A percentile compares a stretch with the other conserved stretches of the same genome.
phyloP scores from a whole-genome alignment of 2,329 filamentous ascomycete genomes.

The Aspergillus ochraceus region DNA sequence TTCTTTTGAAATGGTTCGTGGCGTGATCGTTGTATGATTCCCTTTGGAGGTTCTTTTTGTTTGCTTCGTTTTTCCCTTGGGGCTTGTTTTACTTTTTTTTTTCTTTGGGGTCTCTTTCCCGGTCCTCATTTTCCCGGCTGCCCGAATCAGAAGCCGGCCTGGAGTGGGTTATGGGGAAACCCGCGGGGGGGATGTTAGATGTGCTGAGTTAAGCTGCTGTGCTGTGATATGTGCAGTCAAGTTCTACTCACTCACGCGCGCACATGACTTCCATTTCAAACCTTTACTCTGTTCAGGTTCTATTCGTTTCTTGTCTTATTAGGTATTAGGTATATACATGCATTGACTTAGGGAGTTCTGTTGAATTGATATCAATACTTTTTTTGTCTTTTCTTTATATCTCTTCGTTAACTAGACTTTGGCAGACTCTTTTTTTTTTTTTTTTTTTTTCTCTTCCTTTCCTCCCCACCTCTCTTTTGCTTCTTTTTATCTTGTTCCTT shows the following conservation, averaged over 20 bases:
- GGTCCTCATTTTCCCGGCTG: too few relatives aligned
- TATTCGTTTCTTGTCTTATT: background rate
- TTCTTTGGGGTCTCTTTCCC: too few relatives aligned
- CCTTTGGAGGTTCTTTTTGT: background rate
- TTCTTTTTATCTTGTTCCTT: too few relatives aligned
- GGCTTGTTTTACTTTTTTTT: background rate
- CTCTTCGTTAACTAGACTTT: background rate
- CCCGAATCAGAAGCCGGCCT: too few relatives aligned
- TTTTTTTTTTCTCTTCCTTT: too few relatives aligned
- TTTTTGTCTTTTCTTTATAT: constrained; percentile 1
- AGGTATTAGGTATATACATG: constrained; percentile 10
- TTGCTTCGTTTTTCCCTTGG: background rate
- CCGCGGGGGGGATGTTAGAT: background rate
- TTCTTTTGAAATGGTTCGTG: background rate
- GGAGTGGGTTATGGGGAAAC: too few relatives aligned
- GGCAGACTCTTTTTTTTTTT: background rate
- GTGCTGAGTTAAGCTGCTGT: background rate
- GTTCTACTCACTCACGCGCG: too few relatives aligned
- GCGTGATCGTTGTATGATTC: background rate
- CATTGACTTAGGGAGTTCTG: constrained; percentile 19
- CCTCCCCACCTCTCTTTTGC: background rate
- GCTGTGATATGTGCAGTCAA: background rate
- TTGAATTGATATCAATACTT: background rate
- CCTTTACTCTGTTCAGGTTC: background rate
- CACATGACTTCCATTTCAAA: background rate